Evolutionary conservation across 2,329 filamentous ascomycete genomes (phyloP), one percentile per base, ranked within the genome.

Genomic region (Lachnum nothofagi): DNA sequence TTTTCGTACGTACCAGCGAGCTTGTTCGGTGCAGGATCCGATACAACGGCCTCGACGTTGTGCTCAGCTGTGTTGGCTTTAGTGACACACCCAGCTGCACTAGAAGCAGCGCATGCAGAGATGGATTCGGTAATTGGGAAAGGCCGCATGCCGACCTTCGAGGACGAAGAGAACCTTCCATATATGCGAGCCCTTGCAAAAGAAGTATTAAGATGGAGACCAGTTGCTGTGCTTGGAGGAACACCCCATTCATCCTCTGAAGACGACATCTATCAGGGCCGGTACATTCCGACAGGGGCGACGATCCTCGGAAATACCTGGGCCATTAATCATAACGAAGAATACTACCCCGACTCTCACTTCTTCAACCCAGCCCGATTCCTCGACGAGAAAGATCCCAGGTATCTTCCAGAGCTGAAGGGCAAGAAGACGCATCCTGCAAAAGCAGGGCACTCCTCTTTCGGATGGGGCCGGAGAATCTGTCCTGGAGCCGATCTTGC

Each of bases 401-500:
- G 75, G 29, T 58, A 54, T 22, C 31, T 33, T 1, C 41, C 44
- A 2, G 40, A 54, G 19, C 38, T 60, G 3, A 54, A 54, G 22
- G 54, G 56, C n/a, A 31, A 16, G 25, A 56, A 56, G 37, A 41
- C 44, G 17, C 54, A 57, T 48, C 57, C 57, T 5, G 52, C 52
- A 17, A 57, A 60, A 57, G 14, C 54, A 55, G 42, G 67, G 14
- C 65, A 68, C 40, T 68, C 61, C 22, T 57, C 54, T 9, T 71
- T 67, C 46, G 67, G 68, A 12, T 61, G 62, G 34, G 69, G 69
- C 2, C 58, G 69, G 1, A 69, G 79, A 20, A 71, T 81, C 37
- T 83, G 80, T 60, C 78, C 74, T 3, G 80, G 79, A 0, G 75
- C 78, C 24, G 74, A 79, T 44, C 67, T 82, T 2, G 76, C 75